Base-by-base conservation (phyloP, 2,329 filamentous ascomycete species). In the Clonostachys sp. region DNA sequence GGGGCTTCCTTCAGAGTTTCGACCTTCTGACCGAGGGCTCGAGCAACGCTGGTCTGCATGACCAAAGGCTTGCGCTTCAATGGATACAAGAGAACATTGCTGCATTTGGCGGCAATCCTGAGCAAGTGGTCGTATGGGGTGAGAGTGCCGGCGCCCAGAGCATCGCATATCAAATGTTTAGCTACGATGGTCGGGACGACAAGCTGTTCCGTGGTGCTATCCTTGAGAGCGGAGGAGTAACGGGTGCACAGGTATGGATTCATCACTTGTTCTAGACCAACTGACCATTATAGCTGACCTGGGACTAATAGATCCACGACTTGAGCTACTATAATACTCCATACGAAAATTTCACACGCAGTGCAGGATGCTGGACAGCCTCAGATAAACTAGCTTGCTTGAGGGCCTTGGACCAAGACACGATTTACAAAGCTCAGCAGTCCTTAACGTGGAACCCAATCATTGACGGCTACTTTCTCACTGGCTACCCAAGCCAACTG, bases 181-280 rank as follows among this genome's bases (percentile, higher is more conserved):
- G 77, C 9, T 79, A 81, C 51, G 73, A 72, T 35, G 79, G 80
- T 1, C 66, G 77, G 33, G 70, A 83, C 45, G 78, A 83, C 47
- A 62, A 66, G 0, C 62, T 84, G 0, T 84, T 81, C 55, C 70
- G 71, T 5, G 74, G 62, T 8, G 79, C 72, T 3, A 82, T 80
- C 41, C 62, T 76, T 46, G 70, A 83, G 46, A 80, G 74, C 12
- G 77, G 77, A 5, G 65, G 66, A 1, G 61, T 39, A 17, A 12
- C 46, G 39, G 36, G 36, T 39, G 36, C 36, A n/a, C 36, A 39
- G 36, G 36, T 39, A 18, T 8, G 36, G 24, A 30, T 30, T 30
- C 24, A 30, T 30, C 24, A 3, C 24, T 3, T 30, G 24, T 10
- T 30, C 24, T 30, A 10, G 24, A 30, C 24, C 24, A 30, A 30